Evolutionary conservation across 306 rosid genomes (phyloP).

Genomic region (Pterocarpus macrocarpus): DNA sequence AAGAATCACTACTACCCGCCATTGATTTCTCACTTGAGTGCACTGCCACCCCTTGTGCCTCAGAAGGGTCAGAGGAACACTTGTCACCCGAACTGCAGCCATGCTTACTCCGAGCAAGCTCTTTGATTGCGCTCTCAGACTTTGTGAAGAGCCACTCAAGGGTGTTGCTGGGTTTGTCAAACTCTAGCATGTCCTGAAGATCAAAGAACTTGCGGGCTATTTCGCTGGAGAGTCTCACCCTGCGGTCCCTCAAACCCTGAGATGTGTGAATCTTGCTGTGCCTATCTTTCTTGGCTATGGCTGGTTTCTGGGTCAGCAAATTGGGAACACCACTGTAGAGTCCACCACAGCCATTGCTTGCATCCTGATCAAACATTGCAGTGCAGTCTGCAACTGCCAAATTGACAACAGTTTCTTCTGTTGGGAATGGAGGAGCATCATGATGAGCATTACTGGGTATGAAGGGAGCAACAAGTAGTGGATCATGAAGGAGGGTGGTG

Average conservation of each 20-base stretch:
- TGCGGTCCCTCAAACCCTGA: slow-evolving; percentile 83
- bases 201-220: slow-evolving; percentile 88
- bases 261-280: slow-evolving; percentile 96
- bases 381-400: slow-evolving; percentile 43
- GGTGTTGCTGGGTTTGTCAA: slow-evolving; percentile 90
- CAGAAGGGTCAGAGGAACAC: slow-evolving; percentile 36
- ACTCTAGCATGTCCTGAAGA: slow-evolving; percentile 92
- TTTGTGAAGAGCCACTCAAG: slow-evolving; percentile 85
- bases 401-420: slow-evolving; percentile 44
- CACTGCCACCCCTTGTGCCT: neutral
- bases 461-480: slow-evolving; percentile 50
- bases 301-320: slow-evolving; percentile 44
- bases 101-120: slow-evolving; percentile 52
- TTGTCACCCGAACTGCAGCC: slow-evolving; percentile 20
- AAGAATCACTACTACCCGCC: neutral
- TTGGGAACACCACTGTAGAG: slow-evolving; percentile 31
- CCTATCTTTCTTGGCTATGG: slow-evolving; percentile 68
- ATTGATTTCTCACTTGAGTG: slow-evolving; percentile 41
- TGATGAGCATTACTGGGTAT: slow-evolving; percentile 30
- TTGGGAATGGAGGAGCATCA: slow-evolving; percentile 35
- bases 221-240: slow-evolving; percentile 83
- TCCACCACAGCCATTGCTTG: neutral
- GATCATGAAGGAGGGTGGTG: slow-evolving; percentile 43
- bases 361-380: slow-evolving; percentile 44
- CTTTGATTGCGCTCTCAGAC: slow-evolving; percentile 71